These are phyloP conservation scores for Periconia sp. DNA, from an alignment of 2,329 filamentous ascomycete species.

Conservation along the genomic window DNA sequence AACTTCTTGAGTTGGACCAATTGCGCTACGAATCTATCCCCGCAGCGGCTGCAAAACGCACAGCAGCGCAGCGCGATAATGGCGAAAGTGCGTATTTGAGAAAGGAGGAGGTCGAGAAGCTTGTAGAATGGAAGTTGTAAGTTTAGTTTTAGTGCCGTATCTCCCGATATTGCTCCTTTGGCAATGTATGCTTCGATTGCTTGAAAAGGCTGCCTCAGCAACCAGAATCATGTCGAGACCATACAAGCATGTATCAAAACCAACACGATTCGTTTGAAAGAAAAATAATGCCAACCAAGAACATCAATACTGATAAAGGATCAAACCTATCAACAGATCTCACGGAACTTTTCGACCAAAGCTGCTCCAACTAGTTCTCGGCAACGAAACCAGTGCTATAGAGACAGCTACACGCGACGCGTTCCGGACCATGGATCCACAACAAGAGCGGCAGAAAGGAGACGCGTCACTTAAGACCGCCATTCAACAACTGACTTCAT, in stretches of 20 bases:
- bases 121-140: constrained; percentile 47
- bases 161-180: neutral
- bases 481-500: constrained; percentile 57
- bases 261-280: no score
- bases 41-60: constrained; percentile 12
- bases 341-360: constrained; percentile 55
- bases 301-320: no score
- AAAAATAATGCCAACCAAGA: no score
- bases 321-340: constrained; percentile 34
- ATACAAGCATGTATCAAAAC: no score
- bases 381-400: constrained; percentile 58
- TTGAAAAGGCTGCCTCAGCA: no score
- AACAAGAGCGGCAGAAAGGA: neutral
- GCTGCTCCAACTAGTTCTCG: constrained; percentile 52
- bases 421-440: constrained; percentile 32
- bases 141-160: neutral
- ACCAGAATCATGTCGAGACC: no score
- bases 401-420: constrained; percentile 55
- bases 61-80: constrained; percentile 2
- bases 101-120: constrained; percentile 32
- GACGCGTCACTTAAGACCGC: constrained; percentile 30
- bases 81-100: constrained; percentile 13
- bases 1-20: constrained; percentile 33
- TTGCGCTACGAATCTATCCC: constrained; percentile 36
- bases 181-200: neutral